These are phyloP conservation scores for Immersiella caudata DNA, from an alignment of 495 filamentous ascomycete species.

Conservation along the genomic window DNA sequence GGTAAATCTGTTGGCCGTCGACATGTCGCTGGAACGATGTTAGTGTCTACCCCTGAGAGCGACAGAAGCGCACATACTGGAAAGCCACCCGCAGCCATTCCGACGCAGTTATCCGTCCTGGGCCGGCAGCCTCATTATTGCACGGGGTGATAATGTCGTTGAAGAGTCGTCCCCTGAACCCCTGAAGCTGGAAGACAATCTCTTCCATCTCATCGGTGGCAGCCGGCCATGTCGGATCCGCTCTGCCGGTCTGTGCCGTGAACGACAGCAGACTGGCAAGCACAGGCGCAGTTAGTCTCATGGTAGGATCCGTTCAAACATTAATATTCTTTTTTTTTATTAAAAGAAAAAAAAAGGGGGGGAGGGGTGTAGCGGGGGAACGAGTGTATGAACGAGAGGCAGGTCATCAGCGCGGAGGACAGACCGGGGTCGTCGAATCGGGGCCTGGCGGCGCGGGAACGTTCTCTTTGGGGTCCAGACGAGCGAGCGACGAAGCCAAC, in stretches of 20 bases:
- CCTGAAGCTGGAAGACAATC: constrained; percentile 61
- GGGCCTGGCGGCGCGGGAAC: background rate
- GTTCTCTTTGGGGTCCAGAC: background rate
- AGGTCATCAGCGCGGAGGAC: background rate
- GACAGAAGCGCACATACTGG: constrained; percentile 41
- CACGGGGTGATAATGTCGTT: constrained; percentile 61
- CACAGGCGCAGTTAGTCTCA: constrained; percentile 30
- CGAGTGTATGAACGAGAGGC: constrained; percentile 3
- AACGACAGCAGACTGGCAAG: constrained; percentile 39
- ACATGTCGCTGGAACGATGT: constrained; percentile 51
- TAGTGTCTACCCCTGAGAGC: constrained; percentile 6
- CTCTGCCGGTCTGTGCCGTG: constrained; percentile 32
- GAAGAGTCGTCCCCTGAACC: constrained; percentile 56
- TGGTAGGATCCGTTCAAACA: constrained; percentile 25
- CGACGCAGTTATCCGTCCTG: constrained; percentile 58
- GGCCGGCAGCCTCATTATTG: constrained; percentile 55
- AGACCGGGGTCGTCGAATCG: background rate
- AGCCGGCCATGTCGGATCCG: constrained; percentile 63
- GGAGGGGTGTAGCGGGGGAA: too few species aligned
- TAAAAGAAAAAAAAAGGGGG: too few species aligned
- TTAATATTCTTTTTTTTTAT: too few species aligned
- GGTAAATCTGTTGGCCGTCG: constrained; percentile 53
- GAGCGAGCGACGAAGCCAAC: background rate
- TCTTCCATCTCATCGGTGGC: constrained; percentile 64
- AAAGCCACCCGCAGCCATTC: constrained; percentile 66